A percentile compares a stretch with the other conserved stretches of the same genome.
These are phyloP conservation scores for Peziza echinospora DNA, from an alignment of 495 filamentous ascomycete species.

Conservation along the genomic window DNA sequence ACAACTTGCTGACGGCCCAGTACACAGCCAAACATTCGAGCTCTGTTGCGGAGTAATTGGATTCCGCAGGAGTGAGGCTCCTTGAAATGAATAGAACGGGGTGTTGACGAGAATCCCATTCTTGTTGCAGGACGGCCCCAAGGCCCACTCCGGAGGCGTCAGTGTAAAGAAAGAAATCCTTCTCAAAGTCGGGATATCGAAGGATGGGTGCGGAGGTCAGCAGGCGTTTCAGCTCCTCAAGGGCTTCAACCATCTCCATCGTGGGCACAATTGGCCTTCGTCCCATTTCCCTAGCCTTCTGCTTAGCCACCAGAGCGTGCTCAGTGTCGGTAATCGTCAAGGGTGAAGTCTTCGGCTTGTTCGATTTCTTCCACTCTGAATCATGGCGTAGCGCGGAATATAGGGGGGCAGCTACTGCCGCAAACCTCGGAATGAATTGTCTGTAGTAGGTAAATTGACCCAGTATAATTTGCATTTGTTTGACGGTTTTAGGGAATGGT, in stretches of 20 bases:
- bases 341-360: background rate
- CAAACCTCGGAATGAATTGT: conserved; percentile 3
- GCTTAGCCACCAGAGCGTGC: background rate
- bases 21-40: background rate
- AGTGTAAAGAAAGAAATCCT: background rate
- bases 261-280: background rate
- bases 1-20: background rate
- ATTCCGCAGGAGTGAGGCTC: background rate
- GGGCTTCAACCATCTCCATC: background rate
- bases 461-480: background rate
- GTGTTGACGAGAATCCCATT: background rate
- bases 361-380: too few relatives aligned
- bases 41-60: background rate
- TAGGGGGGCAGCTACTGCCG: background rate
- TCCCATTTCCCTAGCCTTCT: background rate
- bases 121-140: background rate
- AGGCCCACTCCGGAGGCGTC: background rate
- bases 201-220: background rate
- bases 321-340: background rate
- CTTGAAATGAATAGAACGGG: background rate
- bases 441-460: conserved; percentile 3
- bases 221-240: background rate
- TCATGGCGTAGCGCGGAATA: too few relatives aligned
- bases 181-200: background rate
- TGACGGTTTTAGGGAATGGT: background rate